Base-by-base conservation (phyloP, 2,329 filamentous ascomycete genomes). In the Eurotiales sp. region DNA sequence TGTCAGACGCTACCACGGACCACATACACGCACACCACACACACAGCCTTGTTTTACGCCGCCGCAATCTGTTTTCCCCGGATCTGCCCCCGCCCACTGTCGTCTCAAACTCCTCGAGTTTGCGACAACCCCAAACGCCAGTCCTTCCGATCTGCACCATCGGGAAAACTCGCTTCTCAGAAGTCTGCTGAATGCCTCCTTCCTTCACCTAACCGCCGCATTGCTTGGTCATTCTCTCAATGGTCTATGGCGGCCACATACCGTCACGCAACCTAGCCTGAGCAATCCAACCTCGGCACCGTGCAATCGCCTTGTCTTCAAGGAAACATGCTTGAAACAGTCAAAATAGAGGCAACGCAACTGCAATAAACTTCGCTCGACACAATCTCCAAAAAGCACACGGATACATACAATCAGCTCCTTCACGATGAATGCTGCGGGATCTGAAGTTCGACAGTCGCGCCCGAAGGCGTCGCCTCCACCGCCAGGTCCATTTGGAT, bases 401-500 rank as follows among this genome's bases (percentile, higher is more conserved):
- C 29, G 25, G 21, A 25, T 8, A 50, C 21, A 34, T 29, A n/a
- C n/a, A n/a, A 15, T 19, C 36, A 45, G 27, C 42, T 23, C 50
- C 43, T 45, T 46, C 53, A 59, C 53, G 46, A 71, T 72, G 66
- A 63, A 71, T 55, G 61, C 64, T 50, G 62, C 61, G 29, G 57
- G 59, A 34, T 55, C 64, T 27, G 59, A 69, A 54, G 51, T 62
- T 51, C 64, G 60, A 15, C 58, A 61, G 43, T 61, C 61, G 46
- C 71, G 76, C 73, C 71, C 78, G 77, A 71, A 75, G 27, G 53
- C 46, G 17, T 46, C 77, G 66, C 73, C 77, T 61, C 75, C 81
- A 61, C 71, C 76, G 51, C 75, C 79, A 57, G 72, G 80, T 64
- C 80, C 82, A 32, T 87, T 87, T 77, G 85, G 84, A 63, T 87